phyloP scores from a whole-genome alignment of 116 monocot genomes.

The Posidonia oceanica region DNA sequence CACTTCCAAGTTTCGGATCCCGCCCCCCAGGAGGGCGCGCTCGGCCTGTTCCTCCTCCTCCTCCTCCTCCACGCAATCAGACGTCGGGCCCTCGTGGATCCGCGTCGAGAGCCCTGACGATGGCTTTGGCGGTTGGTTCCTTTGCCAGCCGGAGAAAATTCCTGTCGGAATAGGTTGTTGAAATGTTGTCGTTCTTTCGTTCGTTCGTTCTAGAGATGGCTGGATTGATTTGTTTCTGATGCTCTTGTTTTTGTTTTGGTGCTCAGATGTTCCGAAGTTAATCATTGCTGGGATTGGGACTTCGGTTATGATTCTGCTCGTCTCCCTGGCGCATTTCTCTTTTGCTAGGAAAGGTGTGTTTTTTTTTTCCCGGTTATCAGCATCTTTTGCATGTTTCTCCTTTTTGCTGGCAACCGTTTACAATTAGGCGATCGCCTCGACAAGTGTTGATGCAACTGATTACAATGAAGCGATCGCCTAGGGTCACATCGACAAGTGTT shows the following conservation, averaged over 20 bases:
- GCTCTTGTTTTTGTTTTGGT: neutral
- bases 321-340: conserved; percentile 15
- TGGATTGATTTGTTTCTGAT: neutral
- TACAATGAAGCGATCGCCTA: too few species aligned
- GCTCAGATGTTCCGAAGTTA: conserved; percentile 14
- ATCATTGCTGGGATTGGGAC: conserved; percentile 24
- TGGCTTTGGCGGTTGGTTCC: conserved; percentile 28
- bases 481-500: too few species aligned
- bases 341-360: conserved; percentile 9
- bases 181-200: too few species aligned
- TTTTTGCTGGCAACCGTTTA: neutral
- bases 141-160: neutral
- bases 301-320: conserved; percentile 24
- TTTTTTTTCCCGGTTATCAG: neutral
- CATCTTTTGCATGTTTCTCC: neutral
- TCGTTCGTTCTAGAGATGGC: neutral
- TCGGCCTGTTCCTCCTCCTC: neutral
- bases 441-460: too few species aligned
- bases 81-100: conserved; percentile 8
- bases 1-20: neutral
- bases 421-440: too few species aligned
- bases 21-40: neutral
- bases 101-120: conserved; percentile 5
- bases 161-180: neutral
- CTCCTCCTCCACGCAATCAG: neutral